Evolutionary conservation across 495 filamentous ascomycete species (phyloP).

Genomic region (Thozetella sp.): DNA sequence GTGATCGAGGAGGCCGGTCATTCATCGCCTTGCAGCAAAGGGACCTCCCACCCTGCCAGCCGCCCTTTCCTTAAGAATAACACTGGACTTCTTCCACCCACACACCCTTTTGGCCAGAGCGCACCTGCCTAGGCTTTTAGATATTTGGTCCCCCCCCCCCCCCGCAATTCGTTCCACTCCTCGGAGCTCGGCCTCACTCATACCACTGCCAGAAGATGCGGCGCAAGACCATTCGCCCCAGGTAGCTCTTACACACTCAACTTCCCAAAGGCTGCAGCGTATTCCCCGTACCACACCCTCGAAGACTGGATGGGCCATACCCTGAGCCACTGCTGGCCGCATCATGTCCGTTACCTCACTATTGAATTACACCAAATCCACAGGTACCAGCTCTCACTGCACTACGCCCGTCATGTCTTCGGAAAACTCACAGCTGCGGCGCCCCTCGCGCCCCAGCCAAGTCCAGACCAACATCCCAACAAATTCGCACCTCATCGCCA

Average conservation of each 20-base stretch:
- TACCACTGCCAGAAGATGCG: constrained; percentile 25
- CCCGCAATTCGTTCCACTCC: constrained; percentile 18
- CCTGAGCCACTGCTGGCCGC: not conserved
- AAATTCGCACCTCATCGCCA: constrained; percentile 29
- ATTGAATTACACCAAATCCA: constrained; percentile 6
- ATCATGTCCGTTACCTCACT: constrained; percentile 20
- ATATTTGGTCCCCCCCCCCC: constrained; percentile 12
- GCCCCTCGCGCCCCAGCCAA: constrained; percentile 34
- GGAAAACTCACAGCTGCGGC: constrained; percentile 29
- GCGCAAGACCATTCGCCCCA: constrained; percentile 14
- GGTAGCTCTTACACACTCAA: constrained; percentile 17
- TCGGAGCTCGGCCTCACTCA: constrained; percentile 8
- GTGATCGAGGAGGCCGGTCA: constrained; percentile 26
- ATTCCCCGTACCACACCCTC: not conserved
- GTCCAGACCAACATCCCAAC: constrained; percentile 36
- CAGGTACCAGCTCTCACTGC: constrained; percentile 10
- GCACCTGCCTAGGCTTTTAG: constrained; percentile 11
- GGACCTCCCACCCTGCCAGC: constrained; percentile 8
- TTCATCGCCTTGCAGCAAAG: constrained; percentile 25
- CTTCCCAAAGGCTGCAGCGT: constrained; percentile 8
- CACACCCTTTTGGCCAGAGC: constrained; percentile 9
- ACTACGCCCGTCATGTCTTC: constrained; percentile 33
- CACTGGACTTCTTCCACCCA: constrained; percentile 14
- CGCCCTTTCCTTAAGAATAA: constrained; percentile 16
- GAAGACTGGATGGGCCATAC: not conserved